Evolutionary conservation across 345 rosid genomes (phyloP), one percentile per base, ranked within the genome.

Genomic region (Eucalyptus sp.): DNA sequence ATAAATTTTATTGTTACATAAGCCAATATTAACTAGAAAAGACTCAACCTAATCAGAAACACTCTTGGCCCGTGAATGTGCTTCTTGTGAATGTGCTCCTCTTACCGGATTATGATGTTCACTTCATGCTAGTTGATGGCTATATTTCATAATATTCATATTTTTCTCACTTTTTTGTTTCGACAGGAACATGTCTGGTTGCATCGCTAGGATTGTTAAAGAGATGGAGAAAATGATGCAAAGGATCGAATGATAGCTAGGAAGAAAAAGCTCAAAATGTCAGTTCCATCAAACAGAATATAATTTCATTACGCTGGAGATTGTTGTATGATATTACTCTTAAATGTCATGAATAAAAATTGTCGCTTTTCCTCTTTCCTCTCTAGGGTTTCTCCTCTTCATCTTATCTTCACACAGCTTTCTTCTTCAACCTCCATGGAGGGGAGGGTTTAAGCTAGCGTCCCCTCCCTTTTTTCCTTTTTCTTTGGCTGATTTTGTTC

Each of bases 271-370:
- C 37, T n/a, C 10, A n/a, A 29, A 62, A 29, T 62, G 37, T 64
- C 18, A 29, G 37, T 64, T 64, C 4, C 9, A 31, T 64, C 4
- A 29, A 0, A 64, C 1, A 13, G 0, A 29, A 4, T 6, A 64
- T 51, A 16, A 16, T 51, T 16, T 51, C 8, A 16, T 16, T 51
- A 1, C 54, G 3, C 2, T 51, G 0, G 1, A 51, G 20, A 16
- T 51, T 51, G 4, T 51, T 1, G 20, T 51, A 51, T 51, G 54
- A 16, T 3, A 16, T 2, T 51, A 16, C 20, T 51, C 1, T 3
- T 51, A 51, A 51, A 51, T 16, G 20, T 16, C 54, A 51, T 0
- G 0, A 51, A 51, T 16, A 51, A 51, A 50, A 51, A 0, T 51
- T 51, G 3, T 3, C 0, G 4, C 54, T 51, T 51, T 51, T 51